Conservation (phyloP, 177 flowering plant genomes). For the Vitis hybrid region DNA sequence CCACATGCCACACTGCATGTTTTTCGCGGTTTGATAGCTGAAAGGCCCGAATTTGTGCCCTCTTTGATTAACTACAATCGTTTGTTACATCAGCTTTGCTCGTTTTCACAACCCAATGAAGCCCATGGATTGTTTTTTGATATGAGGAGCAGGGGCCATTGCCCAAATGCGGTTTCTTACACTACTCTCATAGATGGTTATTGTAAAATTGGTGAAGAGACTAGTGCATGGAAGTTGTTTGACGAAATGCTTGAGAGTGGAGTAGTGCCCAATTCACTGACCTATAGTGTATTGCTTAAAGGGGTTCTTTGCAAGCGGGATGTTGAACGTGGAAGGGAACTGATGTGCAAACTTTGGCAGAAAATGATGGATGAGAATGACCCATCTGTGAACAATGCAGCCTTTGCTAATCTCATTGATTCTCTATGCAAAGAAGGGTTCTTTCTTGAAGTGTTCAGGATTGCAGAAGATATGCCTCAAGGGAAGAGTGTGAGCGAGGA, state of each 20-base stretch:
- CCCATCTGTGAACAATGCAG: conserved; percentile 49
- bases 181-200: conserved; percentile 75
- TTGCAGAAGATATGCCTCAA: conserved; percentile 89
- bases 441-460: conserved; percentile 59
- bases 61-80: conserved; percentile 74
- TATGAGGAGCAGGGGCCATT: conserved; percentile 61
- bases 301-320: conserved; percentile 59
- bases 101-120: conserved; percentile 17
- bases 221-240: conserved; percentile 53
- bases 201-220: conserved; percentile 51
- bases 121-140: conserved; percentile 62
- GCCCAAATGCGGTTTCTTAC: conserved; percentile 61
- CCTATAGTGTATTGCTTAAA: conserved; percentile 63
- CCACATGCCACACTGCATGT: conserved; percentile 45
- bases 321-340: conserved; percentile 32
- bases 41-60: conserved; percentile 65
- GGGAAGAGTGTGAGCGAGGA: conserved; percentile 52
- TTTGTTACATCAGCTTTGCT: conserved; percentile 70
- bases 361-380: conserved; percentile 53
- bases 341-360: conserved; percentile 66
- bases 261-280: conserved; percentile 64
- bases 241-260: conserved; percentile 73
- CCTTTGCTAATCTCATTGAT: conserved; percentile 75
- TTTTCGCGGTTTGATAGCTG: conserved; percentile 31
- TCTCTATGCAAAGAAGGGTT: conserved; percentile 75